A percentile compares a stretch with the other conserved stretches of the same genome.
These are phyloP conservation scores for Acephala macrosclerotiorum DNA, from an alignment of 2,329 filamentous ascomycete species.

Conservation along the genomic window DNA sequence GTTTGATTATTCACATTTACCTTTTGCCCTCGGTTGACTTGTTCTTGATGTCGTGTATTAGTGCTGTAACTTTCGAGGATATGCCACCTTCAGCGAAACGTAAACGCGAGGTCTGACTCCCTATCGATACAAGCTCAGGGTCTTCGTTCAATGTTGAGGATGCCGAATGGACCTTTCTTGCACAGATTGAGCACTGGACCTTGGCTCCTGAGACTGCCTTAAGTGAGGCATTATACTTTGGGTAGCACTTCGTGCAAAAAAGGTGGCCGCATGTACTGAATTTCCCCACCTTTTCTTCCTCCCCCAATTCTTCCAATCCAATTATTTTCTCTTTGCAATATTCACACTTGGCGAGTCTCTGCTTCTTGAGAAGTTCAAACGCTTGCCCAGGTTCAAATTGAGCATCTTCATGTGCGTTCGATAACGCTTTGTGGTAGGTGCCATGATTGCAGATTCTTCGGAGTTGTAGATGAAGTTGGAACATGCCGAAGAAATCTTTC, in stretches of 20 bases:
- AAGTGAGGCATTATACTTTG: constrained; percentile 16
- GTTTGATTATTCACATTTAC: not conserved
- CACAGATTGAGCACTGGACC: not conserved
- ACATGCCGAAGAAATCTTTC: constrained; percentile 26
- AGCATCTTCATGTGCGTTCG: not conserved
- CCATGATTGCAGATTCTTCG: constrained; percentile 31
- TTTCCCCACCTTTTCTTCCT: constrained; percentile 12
- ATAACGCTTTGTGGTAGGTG: constrained; percentile 21
- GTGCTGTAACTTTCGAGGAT: constrained; percentile 24
- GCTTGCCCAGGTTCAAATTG: constrained; percentile 22
- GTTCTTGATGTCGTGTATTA: constrained; percentile 23
- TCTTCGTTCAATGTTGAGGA: not conserved
- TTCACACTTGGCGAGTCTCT: constrained; percentile 11
- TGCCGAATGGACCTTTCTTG: not conserved
- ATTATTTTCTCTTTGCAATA: constrained; percentile 18
- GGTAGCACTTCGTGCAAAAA: constrained; percentile 23
- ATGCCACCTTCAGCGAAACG: constrained; percentile 16
- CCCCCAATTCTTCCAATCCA: constrained; percentile 13
- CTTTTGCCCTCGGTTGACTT: constrained; percentile 23
- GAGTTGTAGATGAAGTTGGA: constrained; percentile 21
- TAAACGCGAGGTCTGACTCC: not conserved
- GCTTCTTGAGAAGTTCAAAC: constrained; percentile 16
- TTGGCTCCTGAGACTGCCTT: not conserved
- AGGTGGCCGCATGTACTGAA: constrained; percentile 30
- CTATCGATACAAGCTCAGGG: not conserved